A percentile compares a stretch with the other conserved stretches of the same genome.
Evolutionary conservation across 2,329 filamentous ascomycete genomes (phyloP).

Genomic region (Colletotrichum tabaci): DNA sequence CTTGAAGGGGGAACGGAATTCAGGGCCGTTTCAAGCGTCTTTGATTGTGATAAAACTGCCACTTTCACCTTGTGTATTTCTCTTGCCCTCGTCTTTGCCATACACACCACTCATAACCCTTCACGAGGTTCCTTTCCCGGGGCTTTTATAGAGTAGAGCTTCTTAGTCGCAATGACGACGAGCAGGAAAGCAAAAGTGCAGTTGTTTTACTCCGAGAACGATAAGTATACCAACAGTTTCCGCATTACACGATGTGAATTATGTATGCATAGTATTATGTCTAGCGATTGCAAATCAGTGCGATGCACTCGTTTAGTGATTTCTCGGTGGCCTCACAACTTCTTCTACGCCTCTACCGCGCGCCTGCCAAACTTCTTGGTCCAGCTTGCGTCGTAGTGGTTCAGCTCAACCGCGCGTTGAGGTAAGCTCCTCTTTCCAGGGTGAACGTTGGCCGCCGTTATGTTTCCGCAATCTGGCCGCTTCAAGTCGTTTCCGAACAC

Average conservation of each 20-base stretch:
- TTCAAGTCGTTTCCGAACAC: slow-evolving; percentile 70
- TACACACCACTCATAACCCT: no score
- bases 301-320: no score
- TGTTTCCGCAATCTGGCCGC: slow-evolving; percentile 69
- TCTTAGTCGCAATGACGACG: background rate
- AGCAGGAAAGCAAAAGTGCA: background rate
- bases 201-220: background rate
- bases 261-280: background rate
- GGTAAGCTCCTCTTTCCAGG: slow-evolving; percentile 48
- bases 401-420: slow-evolving; percentile 62
- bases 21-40: no score
- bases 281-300: background rate
- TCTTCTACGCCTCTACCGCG: slow-evolving; percentile 23
- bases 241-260: background rate
- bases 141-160: background rate
- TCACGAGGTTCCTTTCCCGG: no score
- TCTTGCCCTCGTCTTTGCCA: no score
- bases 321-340: background rate
- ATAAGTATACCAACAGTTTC: no score
- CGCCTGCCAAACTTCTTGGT: slow-evolving; percentile 62
- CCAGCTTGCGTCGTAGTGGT: slow-evolving; percentile 61
- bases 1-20: no score
- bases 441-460: slow-evolving; percentile 58
- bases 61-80: no score
- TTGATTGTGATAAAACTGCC: no score